A percentile compares a stretch with the other conserved stretches of the same genome.
Conservation (phyloP, 306 rosid genomes). For the Cajanus cajan region DNA sequence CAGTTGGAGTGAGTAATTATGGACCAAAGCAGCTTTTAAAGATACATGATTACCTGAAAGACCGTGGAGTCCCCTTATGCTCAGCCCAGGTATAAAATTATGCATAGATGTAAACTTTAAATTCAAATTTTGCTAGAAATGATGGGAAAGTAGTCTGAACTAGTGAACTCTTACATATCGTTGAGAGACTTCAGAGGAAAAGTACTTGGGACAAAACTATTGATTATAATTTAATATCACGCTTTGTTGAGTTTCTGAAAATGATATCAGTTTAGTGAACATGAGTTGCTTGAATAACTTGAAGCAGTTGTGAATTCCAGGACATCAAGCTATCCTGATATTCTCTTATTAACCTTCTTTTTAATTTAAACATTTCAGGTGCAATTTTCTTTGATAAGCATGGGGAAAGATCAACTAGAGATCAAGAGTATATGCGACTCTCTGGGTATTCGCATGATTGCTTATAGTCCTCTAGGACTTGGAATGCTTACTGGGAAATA, state of each 20-base stretch:
- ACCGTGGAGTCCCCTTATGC: conserved; percentile 81
- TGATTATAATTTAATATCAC: not conserved
- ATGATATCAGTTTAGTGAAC: conserved; percentile 8
- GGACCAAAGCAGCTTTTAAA: conserved; percentile 92
- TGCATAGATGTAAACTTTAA: not conserved
- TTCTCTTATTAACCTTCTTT: not conserved
- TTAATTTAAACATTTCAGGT: conserved; percentile 51
- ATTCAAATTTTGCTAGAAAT: conserved; percentile 6
- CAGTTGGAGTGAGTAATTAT: conserved; percentile 94
- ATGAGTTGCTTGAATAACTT: not conserved
- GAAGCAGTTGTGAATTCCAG: not conserved
- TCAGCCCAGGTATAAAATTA: conserved; percentile 72
- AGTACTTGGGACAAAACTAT: not conserved
- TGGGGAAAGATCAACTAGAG: conserved; percentile 81
- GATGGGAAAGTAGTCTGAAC: not conserved
- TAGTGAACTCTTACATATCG: not conserved
- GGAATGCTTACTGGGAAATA: conserved; percentile 99
- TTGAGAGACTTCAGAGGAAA: not conserved
- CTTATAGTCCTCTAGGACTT: conserved; percentile 96
- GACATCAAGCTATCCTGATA: not conserved
- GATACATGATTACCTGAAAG: conserved; percentile 78
- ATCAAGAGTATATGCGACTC: conserved; percentile 78
- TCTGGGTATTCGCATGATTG: conserved; percentile 77
- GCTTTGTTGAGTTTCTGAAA: not conserved
- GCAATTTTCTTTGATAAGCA: conserved; percentile 89